A percentile compares a stretch with the other conserved stretches of the same genome.
Conservation (phyloP, 139 green algal genomes). For the Closterium sp. region DNA sequence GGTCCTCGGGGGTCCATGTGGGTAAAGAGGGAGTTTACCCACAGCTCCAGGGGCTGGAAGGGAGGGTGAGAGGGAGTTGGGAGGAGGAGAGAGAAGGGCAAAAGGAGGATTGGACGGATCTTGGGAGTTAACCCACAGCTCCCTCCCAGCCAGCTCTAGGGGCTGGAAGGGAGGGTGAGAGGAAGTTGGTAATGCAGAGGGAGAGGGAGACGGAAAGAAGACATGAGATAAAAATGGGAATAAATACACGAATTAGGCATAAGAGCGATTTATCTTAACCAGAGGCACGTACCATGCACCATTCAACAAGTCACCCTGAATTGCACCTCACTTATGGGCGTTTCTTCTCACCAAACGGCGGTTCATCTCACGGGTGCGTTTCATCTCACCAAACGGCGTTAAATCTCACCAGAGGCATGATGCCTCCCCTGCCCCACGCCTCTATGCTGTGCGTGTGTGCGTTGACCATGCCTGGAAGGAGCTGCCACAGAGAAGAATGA, state of each 20-base stretch:
- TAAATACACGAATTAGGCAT: no score
- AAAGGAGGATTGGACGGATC: background rate
- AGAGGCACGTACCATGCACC: no score
- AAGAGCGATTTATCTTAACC: no score
- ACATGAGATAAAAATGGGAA: no score
- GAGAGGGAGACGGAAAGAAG: background rate
- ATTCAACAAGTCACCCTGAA: no score
- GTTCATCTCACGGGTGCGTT: no score
- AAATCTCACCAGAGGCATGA: conserved; percentile 21
- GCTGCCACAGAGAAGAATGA: background rate
- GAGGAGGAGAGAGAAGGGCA: background rate
- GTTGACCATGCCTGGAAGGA: conserved; percentile 44
- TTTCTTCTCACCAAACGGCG: no score
- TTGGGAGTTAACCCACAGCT: background rate
- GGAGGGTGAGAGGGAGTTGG: background rate
- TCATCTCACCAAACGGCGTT: no score
- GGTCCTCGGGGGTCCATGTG: no score
- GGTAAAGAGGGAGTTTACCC: background rate
- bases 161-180: background rate
- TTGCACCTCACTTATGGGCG: no score
- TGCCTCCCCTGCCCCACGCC: conserved; percentile 24
- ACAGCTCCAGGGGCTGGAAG: conserved; percentile 5
- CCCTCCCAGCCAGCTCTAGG: no score
- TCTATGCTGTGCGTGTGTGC: conserved; percentile 50
- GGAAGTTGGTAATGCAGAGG: no score